These are phyloP conservation scores for Diaporthe caulivora DNA, from an alignment of 2,329 filamentous ascomycete species.

Conservation along the genomic window DNA sequence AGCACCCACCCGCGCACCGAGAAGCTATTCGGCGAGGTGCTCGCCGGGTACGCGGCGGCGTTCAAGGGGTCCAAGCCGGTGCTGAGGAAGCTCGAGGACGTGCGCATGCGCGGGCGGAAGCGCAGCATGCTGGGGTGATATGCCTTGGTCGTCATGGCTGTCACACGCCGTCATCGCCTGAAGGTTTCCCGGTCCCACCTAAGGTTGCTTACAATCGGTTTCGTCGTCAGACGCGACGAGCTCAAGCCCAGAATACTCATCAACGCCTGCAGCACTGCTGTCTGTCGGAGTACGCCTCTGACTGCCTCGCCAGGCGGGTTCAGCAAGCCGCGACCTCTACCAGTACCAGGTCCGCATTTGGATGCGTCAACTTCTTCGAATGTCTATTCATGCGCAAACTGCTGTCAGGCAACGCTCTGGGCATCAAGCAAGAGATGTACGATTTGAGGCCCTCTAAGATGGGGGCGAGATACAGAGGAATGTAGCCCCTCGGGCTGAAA, in stretches of 20 bases:
- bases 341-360: background rate
- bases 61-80: conserved; percentile 83
- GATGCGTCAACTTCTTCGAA: background rate
- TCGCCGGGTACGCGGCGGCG: conserved; percentile 78
- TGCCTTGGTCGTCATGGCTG: too few species aligned
- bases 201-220: background rate
- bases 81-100: conserved; percentile 87
- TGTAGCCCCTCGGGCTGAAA: background rate
- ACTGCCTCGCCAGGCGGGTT: too few species aligned
- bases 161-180: too few species aligned
- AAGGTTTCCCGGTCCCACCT: background rate
- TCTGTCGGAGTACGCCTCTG: fast-evolving
- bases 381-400: background rate
- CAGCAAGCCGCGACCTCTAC: background rate
- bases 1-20: conserved; percentile 94
- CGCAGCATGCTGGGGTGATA: conserved; percentile 92
- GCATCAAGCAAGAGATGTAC: conserved; percentile 1
- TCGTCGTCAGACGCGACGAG: background rate
- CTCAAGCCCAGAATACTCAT: background rate
- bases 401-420: background rate
- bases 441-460: background rate
- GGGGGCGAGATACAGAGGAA: background rate
- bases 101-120: conserved; percentile 93
- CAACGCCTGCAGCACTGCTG: background rate
- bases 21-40: conserved; percentile 77